Percentiles rank a stretch among this genome's conserved stretches.
phyloP scores from a whole-genome alignment of 2,329 filamentous ascomycete genomes.

The Colletotrichum trifolii region DNA sequence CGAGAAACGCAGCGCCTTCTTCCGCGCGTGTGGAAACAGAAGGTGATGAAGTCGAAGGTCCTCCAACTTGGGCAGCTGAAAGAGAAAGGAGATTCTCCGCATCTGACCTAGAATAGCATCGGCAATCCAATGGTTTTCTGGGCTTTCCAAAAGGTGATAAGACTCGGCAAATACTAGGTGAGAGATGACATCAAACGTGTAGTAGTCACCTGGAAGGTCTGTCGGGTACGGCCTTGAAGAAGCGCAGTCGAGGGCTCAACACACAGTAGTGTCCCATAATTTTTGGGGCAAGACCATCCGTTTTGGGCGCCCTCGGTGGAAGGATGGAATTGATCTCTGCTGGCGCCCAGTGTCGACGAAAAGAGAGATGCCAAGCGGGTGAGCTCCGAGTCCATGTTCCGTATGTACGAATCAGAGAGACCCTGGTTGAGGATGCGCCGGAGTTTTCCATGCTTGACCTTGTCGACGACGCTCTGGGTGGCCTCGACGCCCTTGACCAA shows the following conservation, averaged over 20 bases:
- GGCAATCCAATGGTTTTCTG: conserved; percentile 12
- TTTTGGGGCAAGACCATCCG: conserved; percentile 21
- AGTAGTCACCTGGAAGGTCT: neutral
- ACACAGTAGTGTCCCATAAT: conserved; percentile 22
- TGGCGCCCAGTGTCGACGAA: conserved; percentile 9
- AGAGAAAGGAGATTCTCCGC: conserved; percentile 15
- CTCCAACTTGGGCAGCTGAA: conserved; percentile 17
- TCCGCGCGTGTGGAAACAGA: conserved; percentile 11
- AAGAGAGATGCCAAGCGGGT: conserved; percentile 3
- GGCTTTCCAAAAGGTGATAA: conserved; percentile 4
- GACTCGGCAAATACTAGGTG: conserved; percentile 17
- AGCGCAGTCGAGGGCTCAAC: neutral
- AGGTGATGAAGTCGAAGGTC: conserved; percentile 9
- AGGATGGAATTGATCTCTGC: conserved; percentile 11
- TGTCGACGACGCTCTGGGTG: conserved; percentile 24
- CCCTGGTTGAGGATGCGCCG: conserved; percentile 24
- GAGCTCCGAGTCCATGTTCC: conserved; percentile 11
- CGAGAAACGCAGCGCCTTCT: conserved; percentile 9
- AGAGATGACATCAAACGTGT: conserved; percentile 23
- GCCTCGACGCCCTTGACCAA: conserved; percentile 22
- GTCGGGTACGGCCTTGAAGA: neutral
- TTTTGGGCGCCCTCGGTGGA: neutral
- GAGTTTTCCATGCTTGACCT: conserved; percentile 21
- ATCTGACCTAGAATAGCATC: conserved; percentile 15
- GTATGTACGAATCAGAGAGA: conserved; percentile 22